Evolutionary conservation across 306 rosid species (phyloP), one percentile per base, ranked within the genome.

Genomic region (Begonia masoniana): DNA sequence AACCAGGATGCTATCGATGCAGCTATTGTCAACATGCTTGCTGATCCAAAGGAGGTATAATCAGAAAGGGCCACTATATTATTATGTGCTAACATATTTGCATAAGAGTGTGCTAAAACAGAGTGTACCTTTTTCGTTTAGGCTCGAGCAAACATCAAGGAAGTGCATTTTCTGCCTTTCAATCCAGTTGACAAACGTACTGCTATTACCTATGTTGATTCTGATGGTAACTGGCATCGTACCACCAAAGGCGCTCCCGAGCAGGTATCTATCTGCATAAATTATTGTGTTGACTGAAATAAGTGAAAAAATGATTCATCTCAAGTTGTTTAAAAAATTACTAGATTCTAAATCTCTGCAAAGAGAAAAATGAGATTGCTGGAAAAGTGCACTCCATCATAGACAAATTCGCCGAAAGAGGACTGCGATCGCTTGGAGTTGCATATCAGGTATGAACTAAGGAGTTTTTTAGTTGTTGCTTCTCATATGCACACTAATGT

Each of bases 231-330:
- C 1, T 82, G 79, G 85, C 56, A 80, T 60, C 66, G 93, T 51
- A 83, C 93, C 56, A 86, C 80, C 79, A 82, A 86, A 77, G 95
- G 95, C 73, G 95, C 93, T 67, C 93, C 95, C 0, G 95, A 86
- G 67, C 95, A 86, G 95, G 95, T 86, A 64, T 48, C 56, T 47
- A 31, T 31, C 8, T 31, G 39, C 39, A 31, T 31, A 31, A 31
- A 31, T 31, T 4, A 31, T 31, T 5, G 39, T 5, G 39, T 24
- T 10, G 36, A 19, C 35, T 12, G 15, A 10, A 14, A 17, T 24
- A 14, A 4, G 31, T 24, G 26, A 43, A 17, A 52, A 36, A 24
- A 41, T 26, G 15, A 52, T 24, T 52, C 11, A 23, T 1, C 42
- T 21, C 19, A 11, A 31, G 9, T 31, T 31, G 39, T 31, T 31